A percentile compares a stretch with the other conserved stretches of the same genome.
Evolutionary conservation across 805 yeast species (phyloP).

Genomic region (Candida xyloterini): DNA sequence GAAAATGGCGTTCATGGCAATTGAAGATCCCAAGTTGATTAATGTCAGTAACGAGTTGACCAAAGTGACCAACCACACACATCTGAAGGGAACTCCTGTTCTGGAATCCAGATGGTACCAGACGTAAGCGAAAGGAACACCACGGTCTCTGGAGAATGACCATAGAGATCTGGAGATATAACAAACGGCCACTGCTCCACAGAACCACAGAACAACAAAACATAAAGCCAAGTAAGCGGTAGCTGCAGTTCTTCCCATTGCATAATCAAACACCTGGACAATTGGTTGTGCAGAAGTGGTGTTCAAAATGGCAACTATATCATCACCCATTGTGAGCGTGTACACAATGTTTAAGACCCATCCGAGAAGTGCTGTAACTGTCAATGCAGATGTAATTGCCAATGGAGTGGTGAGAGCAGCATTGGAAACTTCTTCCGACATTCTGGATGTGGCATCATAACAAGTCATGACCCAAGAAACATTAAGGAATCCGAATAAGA

Average conservation of each 20-base stretch:
- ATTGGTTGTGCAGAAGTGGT: slow-evolving; percentile 47
- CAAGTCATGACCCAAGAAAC: slow-evolving; percentile 60
- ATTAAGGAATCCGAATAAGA: slow-evolving; percentile 54
- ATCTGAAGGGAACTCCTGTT: slow-evolving; percentile 42
- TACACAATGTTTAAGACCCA: slow-evolving; percentile 48
- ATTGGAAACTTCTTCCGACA: slow-evolving; percentile 52
- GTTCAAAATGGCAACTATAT: slow-evolving; percentile 32
- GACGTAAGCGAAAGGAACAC: slow-evolving; percentile 45
- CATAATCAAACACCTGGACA: slow-evolving; percentile 48
- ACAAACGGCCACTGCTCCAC: slow-evolving; percentile 50
- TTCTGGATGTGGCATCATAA: slow-evolving; percentile 53
- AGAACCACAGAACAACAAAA: slow-evolving; percentile 49
- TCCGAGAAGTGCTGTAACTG: slow-evolving; percentile 48
- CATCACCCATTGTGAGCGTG: slow-evolving; percentile 43
- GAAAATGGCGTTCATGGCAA: slow-evolving; percentile 53
- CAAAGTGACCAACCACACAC: slow-evolving; percentile 42
- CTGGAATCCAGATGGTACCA: slow-evolving; percentile 40
- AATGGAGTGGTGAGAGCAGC: slow-evolving; percentile 56
- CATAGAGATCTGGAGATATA: slow-evolving; percentile 52
- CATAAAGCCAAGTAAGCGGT: slow-evolving; percentile 48
- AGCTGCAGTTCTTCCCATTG: slow-evolving; percentile 53
- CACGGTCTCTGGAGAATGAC: slow-evolving; percentile 57
- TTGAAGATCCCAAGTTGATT: slow-evolving; percentile 40
- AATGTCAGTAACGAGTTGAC: slow-evolving; percentile 43
- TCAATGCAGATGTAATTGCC: slow-evolving; percentile 55